These are phyloP conservation scores for Holtermanniella nyarrowii DNA, from an alignment of 768 basidiomycete genomes.

Conservation along the genomic window DNA sequence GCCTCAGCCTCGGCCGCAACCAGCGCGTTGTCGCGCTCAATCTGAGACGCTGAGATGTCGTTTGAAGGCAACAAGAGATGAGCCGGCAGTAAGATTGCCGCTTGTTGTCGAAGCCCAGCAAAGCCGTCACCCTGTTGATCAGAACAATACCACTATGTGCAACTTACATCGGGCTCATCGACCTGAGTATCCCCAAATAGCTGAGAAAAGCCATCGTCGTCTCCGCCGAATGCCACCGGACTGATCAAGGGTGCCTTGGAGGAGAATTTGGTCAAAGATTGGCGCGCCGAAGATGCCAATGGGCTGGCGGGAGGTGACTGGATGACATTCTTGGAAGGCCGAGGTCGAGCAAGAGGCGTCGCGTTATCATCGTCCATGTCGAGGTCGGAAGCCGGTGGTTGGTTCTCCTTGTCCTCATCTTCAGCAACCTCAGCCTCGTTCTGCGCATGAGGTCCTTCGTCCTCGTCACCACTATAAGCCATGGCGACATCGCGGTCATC, in stretches of 20 bases:
- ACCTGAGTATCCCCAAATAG: slow-evolving; percentile 34
- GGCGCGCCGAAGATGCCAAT: neutral
- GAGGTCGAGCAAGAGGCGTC: neutral
- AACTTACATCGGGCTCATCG: slow-evolving; percentile 9
- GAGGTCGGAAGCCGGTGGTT: neutral
- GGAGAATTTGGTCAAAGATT: too few relatives aligned
- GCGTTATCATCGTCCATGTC: slow-evolving; percentile 22
- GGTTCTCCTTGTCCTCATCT: slow-evolving; percentile 4
- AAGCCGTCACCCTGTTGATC: slow-evolving; percentile 12
- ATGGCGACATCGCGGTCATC: too few relatives aligned
- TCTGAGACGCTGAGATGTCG: slow-evolving; percentile 28
- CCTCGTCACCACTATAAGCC: slow-evolving; percentile 11
- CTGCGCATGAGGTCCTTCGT: neutral
- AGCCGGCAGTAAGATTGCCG: slow-evolving; percentile 14
- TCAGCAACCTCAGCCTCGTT: slow-evolving; percentile 4
- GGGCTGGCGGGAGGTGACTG: neutral
- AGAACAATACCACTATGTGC: neutral
- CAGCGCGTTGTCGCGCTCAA: slow-evolving; percentile 23
- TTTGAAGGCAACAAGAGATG: slow-evolving; percentile 24
- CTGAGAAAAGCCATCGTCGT: slow-evolving; percentile 28
- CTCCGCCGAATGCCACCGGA: slow-evolving; percentile 20
- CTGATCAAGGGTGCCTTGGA: neutral
- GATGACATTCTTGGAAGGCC: neutral
- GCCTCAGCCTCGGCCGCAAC: slow-evolving; percentile 27
- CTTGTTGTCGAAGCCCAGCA: slow-evolving; percentile 9